phyloP scores from a whole-genome alignment of 148 eudicot genomes.

The Rhododendron kiyosumense region DNA sequence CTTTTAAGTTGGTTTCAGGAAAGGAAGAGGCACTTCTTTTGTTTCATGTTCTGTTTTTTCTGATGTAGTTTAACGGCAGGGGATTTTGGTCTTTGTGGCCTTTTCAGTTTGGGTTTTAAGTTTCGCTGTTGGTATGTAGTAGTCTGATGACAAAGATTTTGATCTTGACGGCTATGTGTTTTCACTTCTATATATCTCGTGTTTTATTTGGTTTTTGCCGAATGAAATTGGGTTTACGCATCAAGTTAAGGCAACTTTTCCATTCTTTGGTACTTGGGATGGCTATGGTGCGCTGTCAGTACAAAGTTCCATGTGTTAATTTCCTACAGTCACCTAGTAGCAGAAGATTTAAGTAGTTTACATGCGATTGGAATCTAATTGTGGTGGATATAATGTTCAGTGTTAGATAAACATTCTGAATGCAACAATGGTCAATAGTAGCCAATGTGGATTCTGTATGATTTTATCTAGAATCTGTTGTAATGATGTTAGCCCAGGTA shows the following conservation, averaged over 20 bases:
- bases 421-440: background rate
- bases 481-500: background rate
- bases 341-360: background rate
- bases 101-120: background rate
- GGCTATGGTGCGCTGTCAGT: background rate
- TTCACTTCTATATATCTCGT: background rate
- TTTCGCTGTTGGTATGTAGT: background rate
- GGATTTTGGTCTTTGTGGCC: background rate
- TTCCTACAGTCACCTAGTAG: background rate
- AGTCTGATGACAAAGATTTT: background rate
- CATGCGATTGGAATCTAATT: too few relatives aligned
- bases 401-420: background rate
- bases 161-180: background rate
- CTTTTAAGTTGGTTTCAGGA: background rate
- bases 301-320: background rate
- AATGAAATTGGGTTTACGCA: background rate
- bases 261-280: background rate
- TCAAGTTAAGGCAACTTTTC: background rate
- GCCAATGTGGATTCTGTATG: background rate
- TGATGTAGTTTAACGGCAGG: background rate
- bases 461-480: too few relatives aligned
- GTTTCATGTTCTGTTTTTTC: background rate
- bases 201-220: background rate
- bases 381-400: background rate
- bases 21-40: background rate